Conservation (phyloP, 768 basidiomycete genomes). For the Naganishia vaughanmartiniae region DNA sequence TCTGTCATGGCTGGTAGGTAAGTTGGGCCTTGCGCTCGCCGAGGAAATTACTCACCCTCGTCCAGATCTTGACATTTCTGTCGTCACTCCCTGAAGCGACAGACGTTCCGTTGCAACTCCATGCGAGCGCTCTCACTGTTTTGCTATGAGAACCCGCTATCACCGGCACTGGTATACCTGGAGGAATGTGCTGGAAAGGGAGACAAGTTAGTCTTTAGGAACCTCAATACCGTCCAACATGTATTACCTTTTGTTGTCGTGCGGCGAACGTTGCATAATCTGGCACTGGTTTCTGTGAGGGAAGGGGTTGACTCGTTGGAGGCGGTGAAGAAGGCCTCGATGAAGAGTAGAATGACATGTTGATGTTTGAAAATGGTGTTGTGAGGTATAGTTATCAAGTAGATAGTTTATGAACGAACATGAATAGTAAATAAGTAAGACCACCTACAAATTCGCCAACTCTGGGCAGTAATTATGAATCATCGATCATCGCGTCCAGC, state of each 20-base stretch:
- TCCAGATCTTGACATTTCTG: conserved; percentile 30
- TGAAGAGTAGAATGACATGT: conserved; percentile 18
- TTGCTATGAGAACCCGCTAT: conserved; percentile 9
- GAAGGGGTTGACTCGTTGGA: conserved; percentile 15
- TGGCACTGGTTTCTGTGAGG: conserved; percentile 9
- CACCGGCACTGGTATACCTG: conserved; percentile 10
- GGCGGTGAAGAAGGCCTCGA: conserved; percentile 16
- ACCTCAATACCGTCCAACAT: no score
- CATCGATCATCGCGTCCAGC: not conserved
- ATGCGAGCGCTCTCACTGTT: conserved; percentile 12
- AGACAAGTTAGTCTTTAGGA: not conserved
- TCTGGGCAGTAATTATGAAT: not conserved
- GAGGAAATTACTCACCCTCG: conserved; percentile 22
- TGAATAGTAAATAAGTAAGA: no score
- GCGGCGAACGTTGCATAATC: conserved; percentile 20
- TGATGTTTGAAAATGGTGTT: not conserved
- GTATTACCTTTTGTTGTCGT: conserved; percentile 16
- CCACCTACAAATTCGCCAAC: not conserved
- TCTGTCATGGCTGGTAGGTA: not conserved
- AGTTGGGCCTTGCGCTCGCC: not conserved
- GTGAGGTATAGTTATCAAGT: not conserved
- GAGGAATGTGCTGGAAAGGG: conserved; percentile 4
- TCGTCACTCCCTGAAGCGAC: conserved; percentile 28
- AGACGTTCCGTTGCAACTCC: conserved; percentile 24
- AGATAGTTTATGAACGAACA: not conserved